These are phyloP conservation scores for Spathaspora arborariae DNA, from an alignment of 805 yeast genomes.

Conservation along the genomic window DNA sequence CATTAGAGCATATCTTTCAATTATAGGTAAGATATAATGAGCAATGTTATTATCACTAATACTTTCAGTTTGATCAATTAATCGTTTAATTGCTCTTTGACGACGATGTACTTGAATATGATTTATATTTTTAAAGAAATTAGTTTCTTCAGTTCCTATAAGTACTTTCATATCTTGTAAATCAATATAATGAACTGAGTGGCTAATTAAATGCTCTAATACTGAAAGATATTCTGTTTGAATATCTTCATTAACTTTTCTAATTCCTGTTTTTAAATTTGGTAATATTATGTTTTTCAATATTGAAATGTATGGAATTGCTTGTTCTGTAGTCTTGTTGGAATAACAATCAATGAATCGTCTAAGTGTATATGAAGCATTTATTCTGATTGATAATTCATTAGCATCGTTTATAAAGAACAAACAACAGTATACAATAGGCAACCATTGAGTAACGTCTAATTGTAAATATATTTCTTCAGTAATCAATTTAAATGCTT, in stretches of 20 bases:
- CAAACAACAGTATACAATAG: conserved; percentile 64
- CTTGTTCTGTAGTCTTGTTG: conserved; percentile 16
- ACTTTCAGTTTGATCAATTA: conserved; percentile 50
- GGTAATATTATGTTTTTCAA: conserved; percentile 61
- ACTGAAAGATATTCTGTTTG: conserved; percentile 70
- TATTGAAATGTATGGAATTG: conserved; percentile 29
- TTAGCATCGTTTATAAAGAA: conserved; percentile 72
- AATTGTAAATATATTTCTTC: conserved; percentile 47
- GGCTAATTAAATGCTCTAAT: conserved; percentile 60
- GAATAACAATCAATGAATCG: conserved; percentile 61
- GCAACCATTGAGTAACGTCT: conserved; percentile 67
- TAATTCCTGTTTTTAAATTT: conserved; percentile 60
- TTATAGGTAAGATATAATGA: conserved; percentile 77
- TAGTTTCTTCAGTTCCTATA: conserved; percentile 68
- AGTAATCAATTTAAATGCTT: conserved; percentile 62
- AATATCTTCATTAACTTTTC: conserved; percentile 53
- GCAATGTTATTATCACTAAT: conserved; percentile 55
- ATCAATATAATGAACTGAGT: conserved; percentile 41
- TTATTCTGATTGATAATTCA: conserved; percentile 77
- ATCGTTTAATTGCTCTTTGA: conserved; percentile 72
- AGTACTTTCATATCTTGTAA: conserved; percentile 65
- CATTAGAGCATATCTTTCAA: conserved; percentile 72
- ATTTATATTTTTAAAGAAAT: conserved; percentile 69
- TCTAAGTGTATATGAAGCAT: conserved; percentile 61
- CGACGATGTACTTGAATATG: conserved; percentile 87